These are phyloP conservation scores for Solanum clarkiae DNA, from an alignment of 257 asterid genomes.

Conservation along the genomic window DNA sequence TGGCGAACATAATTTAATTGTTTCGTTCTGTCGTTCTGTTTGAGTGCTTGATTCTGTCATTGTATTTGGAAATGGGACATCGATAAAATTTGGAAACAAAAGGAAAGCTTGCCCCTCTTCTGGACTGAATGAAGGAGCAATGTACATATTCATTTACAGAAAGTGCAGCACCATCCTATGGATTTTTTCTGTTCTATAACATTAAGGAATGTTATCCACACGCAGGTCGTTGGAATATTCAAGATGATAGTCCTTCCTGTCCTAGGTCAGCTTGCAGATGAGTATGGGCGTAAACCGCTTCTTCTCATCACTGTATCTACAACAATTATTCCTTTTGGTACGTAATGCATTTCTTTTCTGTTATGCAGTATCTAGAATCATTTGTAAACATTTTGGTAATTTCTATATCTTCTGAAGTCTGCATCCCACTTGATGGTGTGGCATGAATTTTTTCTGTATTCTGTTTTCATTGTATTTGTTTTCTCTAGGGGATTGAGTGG, in stretches of 20 bases:
- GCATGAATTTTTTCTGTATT: not conserved
- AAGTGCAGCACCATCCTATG: not conserved
- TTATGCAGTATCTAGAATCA: not conserved
- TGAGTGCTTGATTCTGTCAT: not conserved
- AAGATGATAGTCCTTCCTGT: constrained; percentile 83
- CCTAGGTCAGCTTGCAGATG: constrained; percentile 90
- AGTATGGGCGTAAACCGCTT: constrained; percentile 82
- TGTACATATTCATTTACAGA: not conserved
- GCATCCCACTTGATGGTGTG: not conserved
- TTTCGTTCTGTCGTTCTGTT: not conserved
- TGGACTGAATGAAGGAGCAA: not conserved
- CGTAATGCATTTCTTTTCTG: constrained; percentile 1
- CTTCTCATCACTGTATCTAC: constrained; percentile 76
- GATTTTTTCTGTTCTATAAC: not conserved
- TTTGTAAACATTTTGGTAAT: not conserved
- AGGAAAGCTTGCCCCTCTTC: not conserved
- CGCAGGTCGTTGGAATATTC: constrained; percentile 77
- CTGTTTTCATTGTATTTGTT: not conserved
- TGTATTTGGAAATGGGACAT: not conserved
- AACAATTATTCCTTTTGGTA: constrained; percentile 72
- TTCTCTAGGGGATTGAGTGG: not conserved
- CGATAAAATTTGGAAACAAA: not conserved
- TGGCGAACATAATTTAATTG: not conserved
- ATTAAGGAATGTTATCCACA: not conserved
- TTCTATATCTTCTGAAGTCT: not conserved